Conservation (phyloP, 1,284 basidiomycete genomes). For the Cryptococcus depauperatus region DNA sequence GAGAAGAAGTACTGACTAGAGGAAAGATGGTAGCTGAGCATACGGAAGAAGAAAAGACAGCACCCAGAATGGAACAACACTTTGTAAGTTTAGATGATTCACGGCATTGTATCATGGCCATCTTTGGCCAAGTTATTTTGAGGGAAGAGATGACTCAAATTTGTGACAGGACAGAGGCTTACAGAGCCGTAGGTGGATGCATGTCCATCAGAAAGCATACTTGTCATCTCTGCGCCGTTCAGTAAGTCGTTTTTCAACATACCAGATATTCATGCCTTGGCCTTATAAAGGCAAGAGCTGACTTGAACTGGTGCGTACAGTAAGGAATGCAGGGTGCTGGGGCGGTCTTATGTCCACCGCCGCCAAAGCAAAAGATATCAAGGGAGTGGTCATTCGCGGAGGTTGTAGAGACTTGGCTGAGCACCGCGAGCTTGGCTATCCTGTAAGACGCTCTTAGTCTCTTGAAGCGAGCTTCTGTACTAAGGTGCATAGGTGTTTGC, state of each 20-base stretch:
- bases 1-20: not conserved
- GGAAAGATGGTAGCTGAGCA: constrained; percentile 60
- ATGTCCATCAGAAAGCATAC: constrained; percentile 57
- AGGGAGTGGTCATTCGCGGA: constrained; percentile 47
- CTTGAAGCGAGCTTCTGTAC: not conserved
- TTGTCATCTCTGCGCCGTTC: constrained; percentile 70
- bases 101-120: no score
- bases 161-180: no score
- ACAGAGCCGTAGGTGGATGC: constrained; percentile 57
- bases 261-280: not conserved
- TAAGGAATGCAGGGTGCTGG: constrained; percentile 26
- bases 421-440: constrained; percentile 43
- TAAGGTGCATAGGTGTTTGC: constrained; percentile 25
- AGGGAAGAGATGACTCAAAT: no score
- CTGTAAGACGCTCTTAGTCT: constrained; percentile 14
- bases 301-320: not conserved
- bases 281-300: not conserved
- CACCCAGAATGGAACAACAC: constrained; percentile 64
- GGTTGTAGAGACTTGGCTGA: constrained; percentile 47
- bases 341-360: constrained; percentile 49
- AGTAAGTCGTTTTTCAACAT: constrained; percentile 47
- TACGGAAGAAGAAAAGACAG: constrained; percentile 47
- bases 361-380: constrained; percentile 41
- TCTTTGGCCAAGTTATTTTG: no score
- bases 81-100: constrained; percentile 55